Base-by-base conservation (phyloP, 805 yeast species). In the Cephaloascus albidus region DNA sequence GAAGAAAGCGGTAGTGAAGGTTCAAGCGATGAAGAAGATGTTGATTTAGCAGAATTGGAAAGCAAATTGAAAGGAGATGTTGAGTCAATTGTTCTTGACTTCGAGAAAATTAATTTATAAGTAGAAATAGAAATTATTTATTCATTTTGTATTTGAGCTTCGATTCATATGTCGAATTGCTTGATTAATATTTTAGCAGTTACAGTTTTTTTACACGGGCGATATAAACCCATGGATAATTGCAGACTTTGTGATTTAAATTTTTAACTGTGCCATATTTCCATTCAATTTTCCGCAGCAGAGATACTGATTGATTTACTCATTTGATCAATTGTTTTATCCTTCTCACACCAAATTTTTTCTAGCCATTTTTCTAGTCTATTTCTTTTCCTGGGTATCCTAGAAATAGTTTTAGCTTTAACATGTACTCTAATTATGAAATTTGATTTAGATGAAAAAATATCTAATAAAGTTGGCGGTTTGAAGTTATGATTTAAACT, bases 291-390 rank as follows among this genome's bases (percentile, higher is more conserved):
- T 12, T 23, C 28, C 6, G 12, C 28, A 8, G 12, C 6, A 12
- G 28, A 23, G 6, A 23, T 12, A 8, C 12, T 23, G 6, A 23
- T 23, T 12, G 28, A 23, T 23, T 23, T 23, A 23, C 28, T 23
- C 45, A 72, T 57, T 35, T 59, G 57, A 3, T 58, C 59, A 20
- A 77, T 61, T 37, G 66, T 44, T 40, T 53, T 63, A 51, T 88
- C 96, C 52, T 85, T 86, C 31, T 71, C 75, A 6, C 59, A 57
- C 96, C 96, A 88, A 27, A 65, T 61, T 33, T 62, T 62, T 53
- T 88, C 96, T 5, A 88, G 57, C 85, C 93, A 88, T 54, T 74
- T 76, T 45, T 85, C 88, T 31, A 82, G 46, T 45, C 73, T 75
- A 36, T 67, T 60, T 20, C 78, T 63, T 45, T 73, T 81, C 6